phyloP scores from a whole-genome alignment of 2,329 filamentous ascomycete species.

The Trichoderma atrobrunneum region DNA sequence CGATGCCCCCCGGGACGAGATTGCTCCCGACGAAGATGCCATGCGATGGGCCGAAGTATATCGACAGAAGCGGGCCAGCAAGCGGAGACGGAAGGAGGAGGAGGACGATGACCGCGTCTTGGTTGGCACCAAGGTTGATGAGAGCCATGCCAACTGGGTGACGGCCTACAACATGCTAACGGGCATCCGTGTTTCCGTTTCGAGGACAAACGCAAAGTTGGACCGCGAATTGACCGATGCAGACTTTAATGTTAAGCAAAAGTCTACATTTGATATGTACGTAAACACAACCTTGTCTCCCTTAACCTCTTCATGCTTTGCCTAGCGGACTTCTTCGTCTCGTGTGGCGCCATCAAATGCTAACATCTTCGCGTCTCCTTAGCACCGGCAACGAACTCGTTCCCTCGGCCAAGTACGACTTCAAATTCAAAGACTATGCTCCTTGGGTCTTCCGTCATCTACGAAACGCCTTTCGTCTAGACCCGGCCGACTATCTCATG shows the following conservation, averaged over 20 bases:
- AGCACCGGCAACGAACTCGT: conserved; percentile 96
- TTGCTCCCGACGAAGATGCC: conserved; percentile 84
- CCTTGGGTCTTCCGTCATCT: conserved; percentile 98
- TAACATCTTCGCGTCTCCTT: neutral
- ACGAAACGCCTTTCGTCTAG: conserved; percentile 80
- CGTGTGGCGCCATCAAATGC: neutral
- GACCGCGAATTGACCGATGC: conserved; percentile 85
- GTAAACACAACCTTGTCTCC: conserved; percentile 32
- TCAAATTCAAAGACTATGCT: conserved; percentile 99
- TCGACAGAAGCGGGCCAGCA: conserved; percentile 85
- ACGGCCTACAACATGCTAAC: conserved; percentile 99
- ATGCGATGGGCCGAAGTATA: conserved; percentile 90
- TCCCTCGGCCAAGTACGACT: conserved; percentile 97
- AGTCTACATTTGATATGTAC: conserved; percentile 98
- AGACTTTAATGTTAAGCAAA: conserved; percentile 92
- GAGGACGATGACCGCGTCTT: conserved; percentile 93
- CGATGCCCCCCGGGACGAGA: conserved; percentile 78
- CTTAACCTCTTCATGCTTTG: neutral
- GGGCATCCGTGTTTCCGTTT: conserved; percentile 95
- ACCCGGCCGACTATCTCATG: conserved; percentile 97
- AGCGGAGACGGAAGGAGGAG: conserved; percentile 75
- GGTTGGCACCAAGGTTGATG: conserved; percentile 95
- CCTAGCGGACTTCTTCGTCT: neutral
- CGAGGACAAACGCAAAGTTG: conserved; percentile 93
- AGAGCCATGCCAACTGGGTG: conserved; percentile 95